A percentile compares a stretch with the other conserved stretches of the same genome.
Conservation (phyloP, 2,329 filamentous ascomycete genomes). For the Amphichorda felina region DNA sequence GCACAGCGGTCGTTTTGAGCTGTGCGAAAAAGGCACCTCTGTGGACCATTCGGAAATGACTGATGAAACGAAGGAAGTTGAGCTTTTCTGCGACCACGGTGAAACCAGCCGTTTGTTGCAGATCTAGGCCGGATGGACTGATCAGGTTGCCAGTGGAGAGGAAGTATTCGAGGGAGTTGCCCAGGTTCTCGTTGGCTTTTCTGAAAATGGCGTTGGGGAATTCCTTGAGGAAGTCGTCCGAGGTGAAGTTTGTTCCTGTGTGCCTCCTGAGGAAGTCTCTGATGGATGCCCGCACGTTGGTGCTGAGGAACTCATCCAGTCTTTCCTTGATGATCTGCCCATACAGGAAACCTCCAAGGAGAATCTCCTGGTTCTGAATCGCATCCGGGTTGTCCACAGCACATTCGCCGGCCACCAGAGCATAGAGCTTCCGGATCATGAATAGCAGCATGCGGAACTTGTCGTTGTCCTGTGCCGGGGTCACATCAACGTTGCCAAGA, state of each 20-base stretch:
- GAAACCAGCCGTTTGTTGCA: conserved; percentile 91
- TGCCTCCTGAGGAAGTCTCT: conserved; percentile 45
- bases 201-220: conserved; percentile 69
- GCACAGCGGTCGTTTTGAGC: conserved; percentile 90
- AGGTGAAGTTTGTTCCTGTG: conserved; percentile 61
- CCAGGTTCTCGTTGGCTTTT: conserved; percentile 79
- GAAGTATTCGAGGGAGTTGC: conserved; percentile 84
- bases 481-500: conserved; percentile 75
- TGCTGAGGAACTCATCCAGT: conserved; percentile 73
- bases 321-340: conserved; percentile 93
- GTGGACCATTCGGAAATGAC: conserved; percentile 98
- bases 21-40: conserved; percentile 98
- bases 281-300: conserved; percentile 36
- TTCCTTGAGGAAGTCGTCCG: conserved; percentile 65
- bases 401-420: conserved; percentile 85
- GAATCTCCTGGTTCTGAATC: conserved; percentile 88
- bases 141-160: conserved; percentile 89
- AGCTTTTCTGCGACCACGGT: conserved; percentile 97
- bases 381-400: conserved; percentile 93
- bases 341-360: conserved; percentile 88
- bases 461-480: conserved; percentile 72
- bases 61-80: conserved; percentile 97
- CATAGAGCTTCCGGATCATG: conserved; percentile 93
- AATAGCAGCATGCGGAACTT: conserved; percentile 92
- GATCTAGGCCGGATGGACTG: conserved; percentile 81